Percentiles rank a stretch among this genome's conserved stretches.
Evolutionary conservation across 495 filamentous ascomycete genomes (phyloP).

Genomic region (Tuber calosporum): DNA sequence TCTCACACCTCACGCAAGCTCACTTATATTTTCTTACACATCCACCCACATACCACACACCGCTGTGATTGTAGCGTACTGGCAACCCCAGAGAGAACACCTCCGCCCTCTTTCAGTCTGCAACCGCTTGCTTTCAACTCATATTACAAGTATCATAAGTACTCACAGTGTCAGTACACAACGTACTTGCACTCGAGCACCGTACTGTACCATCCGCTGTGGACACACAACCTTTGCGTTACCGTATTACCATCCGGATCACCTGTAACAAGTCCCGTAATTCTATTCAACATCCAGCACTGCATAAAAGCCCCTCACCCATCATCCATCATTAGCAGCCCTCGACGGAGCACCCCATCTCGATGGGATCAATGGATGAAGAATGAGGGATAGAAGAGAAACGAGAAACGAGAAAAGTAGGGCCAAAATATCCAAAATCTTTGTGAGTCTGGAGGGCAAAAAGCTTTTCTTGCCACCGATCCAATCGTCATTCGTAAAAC

Average conservation of each 20-base stretch:
- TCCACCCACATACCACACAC: not conserved
- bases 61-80: not conserved
- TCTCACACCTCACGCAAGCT: not conserved
- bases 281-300: not conserved
- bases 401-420: not conserved
- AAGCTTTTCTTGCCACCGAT: conserved; percentile 31
- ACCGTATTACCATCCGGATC: not conserved
- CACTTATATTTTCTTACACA: not conserved
- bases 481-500: conserved; percentile 33
- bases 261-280: not conserved
- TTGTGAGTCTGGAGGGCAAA: not conserved
- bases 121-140: not conserved
- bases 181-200: too few species aligned
- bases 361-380: not conserved
- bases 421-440: not conserved
- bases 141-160: not conserved
- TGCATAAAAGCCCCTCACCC: not conserved
- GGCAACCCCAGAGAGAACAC: conserved; percentile 1
- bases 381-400: not conserved
- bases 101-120: not conserved
- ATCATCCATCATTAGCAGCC: not conserved
- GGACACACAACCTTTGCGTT: not conserved
- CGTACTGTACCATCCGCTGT: not conserved
- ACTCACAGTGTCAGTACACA: not conserved
- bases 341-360: not conserved